Evolutionary conservation across 768 basidiomycete species (phyloP).

Genomic region (Lanmaoa pseudosensibilis): DNA sequence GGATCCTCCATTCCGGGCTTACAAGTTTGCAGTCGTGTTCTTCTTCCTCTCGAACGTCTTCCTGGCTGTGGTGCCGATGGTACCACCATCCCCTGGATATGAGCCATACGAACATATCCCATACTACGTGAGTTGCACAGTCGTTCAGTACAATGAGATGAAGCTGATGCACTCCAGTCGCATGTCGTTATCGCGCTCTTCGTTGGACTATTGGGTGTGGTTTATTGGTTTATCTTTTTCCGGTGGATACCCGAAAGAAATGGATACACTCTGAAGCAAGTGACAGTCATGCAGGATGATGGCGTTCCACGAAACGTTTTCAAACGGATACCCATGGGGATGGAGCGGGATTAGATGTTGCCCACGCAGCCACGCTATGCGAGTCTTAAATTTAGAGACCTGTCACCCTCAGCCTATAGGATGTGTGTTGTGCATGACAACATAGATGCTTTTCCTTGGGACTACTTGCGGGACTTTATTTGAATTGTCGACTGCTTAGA

Average conservation of each 20-base stretch:
- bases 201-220: conserved; percentile 48
- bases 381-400: background rate
- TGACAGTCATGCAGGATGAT: conserved; percentile 52
- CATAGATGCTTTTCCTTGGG: too few species aligned
- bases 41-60: conserved; percentile 70
- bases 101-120: conserved; percentile 58
- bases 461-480: too few species aligned
- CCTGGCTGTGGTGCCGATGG: conserved; percentile 57
- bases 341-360: conserved; percentile 1
- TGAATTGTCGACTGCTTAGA: too few species aligned
- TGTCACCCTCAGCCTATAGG: background rate
- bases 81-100: conserved; percentile 56
- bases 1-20: conserved; percentile 65
- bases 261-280: conserved; percentile 51
- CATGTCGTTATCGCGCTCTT: conserved; percentile 50
- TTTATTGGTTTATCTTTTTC: conserved; percentile 59
- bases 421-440: background rate
- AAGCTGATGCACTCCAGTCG: conserved; percentile 34
- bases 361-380: too few species aligned
- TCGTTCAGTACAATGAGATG: background rate
- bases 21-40: conserved; percentile 45
- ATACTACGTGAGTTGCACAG: conserved; percentile 56
- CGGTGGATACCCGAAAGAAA: conserved; percentile 47
- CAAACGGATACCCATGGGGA: conserved; percentile 34
- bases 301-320: conserved; percentile 59